Percentiles rank a stretch among this genome's conserved stretches.
Conservation (phyloP, 129 eudicot species). For the Glebionis coronaria region DNA sequence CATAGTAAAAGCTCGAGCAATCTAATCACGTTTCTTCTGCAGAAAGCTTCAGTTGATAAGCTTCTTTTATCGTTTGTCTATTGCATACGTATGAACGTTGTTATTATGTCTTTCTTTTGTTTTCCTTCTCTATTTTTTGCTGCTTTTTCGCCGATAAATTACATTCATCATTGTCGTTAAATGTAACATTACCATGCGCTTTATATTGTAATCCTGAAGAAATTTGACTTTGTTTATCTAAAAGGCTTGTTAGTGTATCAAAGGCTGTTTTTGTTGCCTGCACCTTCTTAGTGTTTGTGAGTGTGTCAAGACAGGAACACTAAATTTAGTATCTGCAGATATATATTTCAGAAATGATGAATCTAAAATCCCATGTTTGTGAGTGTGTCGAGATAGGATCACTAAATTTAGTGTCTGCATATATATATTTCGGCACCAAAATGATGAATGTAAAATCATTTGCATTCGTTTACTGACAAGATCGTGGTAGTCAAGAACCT, state of each 20-base stretch:
- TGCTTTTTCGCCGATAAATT: conserved; percentile 24
- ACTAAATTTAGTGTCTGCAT: no score
- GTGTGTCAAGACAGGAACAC: no score
- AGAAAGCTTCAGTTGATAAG: conserved; percentile 22
- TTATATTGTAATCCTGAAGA: conserved; percentile 32
- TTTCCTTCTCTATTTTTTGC: conserved; percentile 3
- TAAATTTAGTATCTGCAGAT: background rate
- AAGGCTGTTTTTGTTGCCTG: background rate
- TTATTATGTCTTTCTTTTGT: conserved; percentile 6
- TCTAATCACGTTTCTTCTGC: conserved; percentile 24
- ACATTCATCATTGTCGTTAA: conserved; percentile 30
- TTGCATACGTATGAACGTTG: conserved; percentile 20
- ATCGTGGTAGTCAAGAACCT: conserved; percentile 12
- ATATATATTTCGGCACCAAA: background rate
- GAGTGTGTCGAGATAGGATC: no score
- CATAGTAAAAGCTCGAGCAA: conserved; percentile 75
- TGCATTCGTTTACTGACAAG: background rate
- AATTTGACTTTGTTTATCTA: conserved; percentile 21
- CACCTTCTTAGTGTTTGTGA: no score
- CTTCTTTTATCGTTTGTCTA: conserved; percentile 11
- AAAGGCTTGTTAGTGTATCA: conserved; percentile 9
- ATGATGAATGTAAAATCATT: background rate
- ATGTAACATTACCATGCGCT: conserved; percentile 35
- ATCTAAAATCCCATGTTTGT: background rate
- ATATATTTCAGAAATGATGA: background rate